Base-by-base conservation (phyloP, 2,329 filamentous ascomycete species). In the Cryphonectria parasitica region DNA sequence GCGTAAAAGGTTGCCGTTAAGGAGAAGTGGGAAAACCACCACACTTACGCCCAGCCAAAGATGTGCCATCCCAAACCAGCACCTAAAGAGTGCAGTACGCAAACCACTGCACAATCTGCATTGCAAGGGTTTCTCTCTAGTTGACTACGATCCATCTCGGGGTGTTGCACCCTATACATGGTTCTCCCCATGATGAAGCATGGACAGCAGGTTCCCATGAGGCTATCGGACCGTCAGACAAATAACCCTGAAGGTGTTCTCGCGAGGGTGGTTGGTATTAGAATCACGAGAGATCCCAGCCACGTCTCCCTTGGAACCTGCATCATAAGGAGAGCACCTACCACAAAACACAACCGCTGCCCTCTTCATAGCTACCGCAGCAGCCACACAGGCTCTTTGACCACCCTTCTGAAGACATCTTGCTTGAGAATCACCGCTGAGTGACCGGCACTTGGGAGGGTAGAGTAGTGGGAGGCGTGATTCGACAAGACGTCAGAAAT, bases 101-200 rank as follows among this genome's bases (percentile, higher is more conserved):
- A 71, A 22, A 71, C 43, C 28, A 66, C 39, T n/a, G 45, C 45
- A 19, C 70, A 71, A 25, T 71, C 70, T 22, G 56, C 56, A n/a
- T 71, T 71, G 45, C 67, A 71, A 41, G 67, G 65, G 17, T 62
- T 60, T 43, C 68, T 66, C 13, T 67, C 60, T n/a, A 69, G 58
- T 45, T 66, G 63, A 10, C 66, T 45, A 15, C 54, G 66, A 34
- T 67, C 36, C n/a, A 69, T 52, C 36, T 69, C 65, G 25, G 63
- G 63, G 36, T 64, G 63, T 31, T 64, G 63, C n/a, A 71, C 41
- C n/a, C 67, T 64, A 39, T 71, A 58, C 36, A 68, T 69, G 6
- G 70, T 69, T 15, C 70, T 52, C 43, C 70, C 67, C 13, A 66
- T 28, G 43, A 71, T 67, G 15, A 71, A 66, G 22, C 67, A 71